Evolutionary conservation across 176 grass and related monocot species (phyloP), one percentile per base, ranked within the genome.

Genomic region (Coix lacrymajobi): DNA sequence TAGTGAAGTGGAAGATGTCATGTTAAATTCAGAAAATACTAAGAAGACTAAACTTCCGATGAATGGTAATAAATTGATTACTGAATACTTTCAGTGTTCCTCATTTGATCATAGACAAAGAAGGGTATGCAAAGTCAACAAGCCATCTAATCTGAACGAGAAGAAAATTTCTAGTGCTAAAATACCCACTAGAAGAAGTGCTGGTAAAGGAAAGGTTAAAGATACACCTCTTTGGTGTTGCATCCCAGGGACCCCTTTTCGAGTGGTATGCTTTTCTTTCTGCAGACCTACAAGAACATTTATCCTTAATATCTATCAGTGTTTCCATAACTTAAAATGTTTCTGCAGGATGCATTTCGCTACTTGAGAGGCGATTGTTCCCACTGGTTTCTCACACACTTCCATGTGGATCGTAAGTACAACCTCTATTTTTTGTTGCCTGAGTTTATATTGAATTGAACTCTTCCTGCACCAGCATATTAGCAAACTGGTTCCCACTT

Each of bases 371-470:
- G 92, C 73, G 92, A 91, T 38, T 98, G 91, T 78, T 87, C 67
- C 22, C 91, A 98, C 82, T 98, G 92, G 96, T 98, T 95, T 83
- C 85, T 98, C 76, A 98, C 96, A 76, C 96, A 93, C 65, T 98
- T 98, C 73, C 96, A 98, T 79, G 80, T 98, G 73, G 92, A 98
- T 81, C 96, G 92, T 98, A 90, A 98, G 92, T 86, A 38, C 64
- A 85, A 20, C 20, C 82, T 72, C 24, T 85, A 45, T 44, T 45
- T 13, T 30, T 75, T 80, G 69, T 16, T 71, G 41, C 16, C 62
- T 87, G 69, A 81, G 20, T 75, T 75, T 52, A 48, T 25, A 11
- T 38, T 39, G 62, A 61, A 48, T 31, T 57, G 60, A 69, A 67
- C 9, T 6, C 57, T 82, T 81, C 58, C 14, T 40, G 1, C 56